These are phyloP conservation scores for Colletotrichum coccodes DNA, from an alignment of 2,329 filamentous ascomycete genomes.

Conservation along the genomic window DNA sequence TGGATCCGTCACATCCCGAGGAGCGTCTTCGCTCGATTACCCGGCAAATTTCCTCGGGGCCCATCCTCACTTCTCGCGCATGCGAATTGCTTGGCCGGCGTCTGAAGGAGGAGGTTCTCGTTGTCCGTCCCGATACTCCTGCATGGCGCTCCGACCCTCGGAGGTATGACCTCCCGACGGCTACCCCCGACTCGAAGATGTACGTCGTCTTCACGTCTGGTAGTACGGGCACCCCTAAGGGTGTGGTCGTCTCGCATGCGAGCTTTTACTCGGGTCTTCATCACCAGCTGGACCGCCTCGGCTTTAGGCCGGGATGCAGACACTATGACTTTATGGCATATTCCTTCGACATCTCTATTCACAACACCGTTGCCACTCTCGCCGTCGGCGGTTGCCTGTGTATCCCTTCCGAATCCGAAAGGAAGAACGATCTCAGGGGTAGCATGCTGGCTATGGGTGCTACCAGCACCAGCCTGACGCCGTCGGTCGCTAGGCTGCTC, in stretches of 20 bases:
- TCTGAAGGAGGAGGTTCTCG: too few species aligned
- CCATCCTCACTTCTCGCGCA: too few species aligned
- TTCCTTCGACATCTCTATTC: slow-evolving; percentile 43
- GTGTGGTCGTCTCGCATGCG: slow-evolving; percentile 61
- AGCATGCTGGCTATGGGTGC: not conserved
- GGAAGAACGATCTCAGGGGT: slow-evolving; percentile 57
- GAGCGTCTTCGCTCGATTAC: too few species aligned
- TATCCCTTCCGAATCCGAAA: slow-evolving; percentile 48
- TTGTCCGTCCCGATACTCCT: too few species aligned
- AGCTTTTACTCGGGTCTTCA: slow-evolving; percentile 55
- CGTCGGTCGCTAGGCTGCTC: slow-evolving; percentile 47
- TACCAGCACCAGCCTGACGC: not conserved
- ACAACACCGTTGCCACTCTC: slow-evolving; percentile 59
- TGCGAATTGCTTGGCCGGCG: too few species aligned
- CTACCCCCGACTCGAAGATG: too few species aligned
- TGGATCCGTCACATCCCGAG: too few species aligned
- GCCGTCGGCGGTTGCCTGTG: slow-evolving; percentile 54
- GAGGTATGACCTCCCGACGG: too few species aligned
- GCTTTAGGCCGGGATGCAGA: slow-evolving; percentile 51
- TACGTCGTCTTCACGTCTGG: slow-evolving; percentile 70
- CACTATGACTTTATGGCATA: slow-evolving; percentile 50
- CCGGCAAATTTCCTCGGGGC: too few species aligned
- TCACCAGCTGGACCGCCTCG: slow-evolving; percentile 52
- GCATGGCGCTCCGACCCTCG: too few species aligned
- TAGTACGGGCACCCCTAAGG: slow-evolving; percentile 71